Base-by-base conservation (phyloP, 805 yeast genomes). In the Pichia manshurica region DNA sequence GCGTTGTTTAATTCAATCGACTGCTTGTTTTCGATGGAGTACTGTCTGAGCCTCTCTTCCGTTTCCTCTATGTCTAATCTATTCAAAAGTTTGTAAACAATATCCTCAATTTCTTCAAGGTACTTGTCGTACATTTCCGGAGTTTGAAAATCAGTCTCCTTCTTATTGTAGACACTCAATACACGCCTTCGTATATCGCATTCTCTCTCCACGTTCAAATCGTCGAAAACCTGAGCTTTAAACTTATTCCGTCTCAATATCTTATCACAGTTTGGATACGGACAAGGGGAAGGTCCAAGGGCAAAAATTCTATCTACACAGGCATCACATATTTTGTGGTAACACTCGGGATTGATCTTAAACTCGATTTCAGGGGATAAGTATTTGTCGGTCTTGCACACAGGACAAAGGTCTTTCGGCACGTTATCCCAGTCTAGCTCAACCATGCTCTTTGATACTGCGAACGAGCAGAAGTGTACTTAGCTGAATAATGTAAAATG, bases 251-350 rank as follows among this genome's bases (percentile, higher is more conserved):
- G 87, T 56, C 99, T 73, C 52, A 93, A 70, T 10, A 83, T 87
- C 70, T 84, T 87, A 48, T 83, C 89, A 70, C 99, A 93, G 45
- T 83, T 81, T 4, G 89, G 85, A 63, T 90, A 91, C 1, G 99
- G 99, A 63, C 99, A 93, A 19, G 90, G 93, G 0, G 96, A 93
- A 0, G 99, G 99, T 3, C 99, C 99, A 44, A 85, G 70, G 6
- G 96, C 80, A 62, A 87, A 93, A 46, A 93, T 90, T 54, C 99
- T 77, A 65, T 93, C 98, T 38, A 91, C 98, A 68, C 99, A 93
- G 1, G 95, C 81, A 57, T 85, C 97, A 69, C 99, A 93, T 65
- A 93, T 91, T 72, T 88, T 91, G 63, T 93, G 99, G 63, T 93
- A 93, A 68, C 99, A 93, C 65, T 93, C 99, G 0, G 98, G 96